These are phyloP conservation scores for Bretziella fagacearum DNA, from an alignment of 2,329 filamentous ascomycete genomes.

Conservation along the genomic window DNA sequence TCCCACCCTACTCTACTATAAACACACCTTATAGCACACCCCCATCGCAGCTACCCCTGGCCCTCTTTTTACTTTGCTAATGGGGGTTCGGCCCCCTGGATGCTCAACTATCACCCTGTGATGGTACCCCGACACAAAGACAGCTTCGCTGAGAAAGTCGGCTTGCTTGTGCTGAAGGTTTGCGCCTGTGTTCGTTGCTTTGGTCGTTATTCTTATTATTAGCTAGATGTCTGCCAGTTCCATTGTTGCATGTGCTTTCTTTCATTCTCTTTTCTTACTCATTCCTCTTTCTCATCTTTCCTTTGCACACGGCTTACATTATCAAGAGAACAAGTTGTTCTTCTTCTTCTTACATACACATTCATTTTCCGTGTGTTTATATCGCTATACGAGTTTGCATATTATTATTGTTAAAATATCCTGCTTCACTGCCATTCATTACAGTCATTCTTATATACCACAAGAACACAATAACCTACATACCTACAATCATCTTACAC, in stretches of 20 bases:
- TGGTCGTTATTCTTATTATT: conserved; percentile 6
- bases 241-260: not conserved
- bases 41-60: too few relatives aligned
- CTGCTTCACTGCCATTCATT: not conserved
- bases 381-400: not conserved
- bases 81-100: too few relatives aligned
- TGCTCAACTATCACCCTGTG: too few relatives aligned
- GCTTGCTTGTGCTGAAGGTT: too few relatives aligned
- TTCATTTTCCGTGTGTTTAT: not conserved
- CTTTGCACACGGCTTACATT: not conserved
- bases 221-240: conserved; percentile 3
- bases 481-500: not conserved
- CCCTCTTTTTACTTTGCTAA: too few relatives aligned
- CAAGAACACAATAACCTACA: not conserved
- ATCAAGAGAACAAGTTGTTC: not conserved
- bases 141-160: too few relatives aligned
- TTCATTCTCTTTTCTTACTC: not conserved
- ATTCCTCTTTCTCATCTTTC: not conserved
- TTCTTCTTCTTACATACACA: not conserved
- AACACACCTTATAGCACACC: too few relatives aligned
- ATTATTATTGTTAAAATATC: too few relatives aligned
- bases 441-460: not conserved
- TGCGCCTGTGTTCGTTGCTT: not conserved
- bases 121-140: too few relatives aligned
- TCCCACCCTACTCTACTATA: not conserved